Conservation (phyloP, 306 rosid genomes). For the Cucurbita argyrosperma region DNA sequence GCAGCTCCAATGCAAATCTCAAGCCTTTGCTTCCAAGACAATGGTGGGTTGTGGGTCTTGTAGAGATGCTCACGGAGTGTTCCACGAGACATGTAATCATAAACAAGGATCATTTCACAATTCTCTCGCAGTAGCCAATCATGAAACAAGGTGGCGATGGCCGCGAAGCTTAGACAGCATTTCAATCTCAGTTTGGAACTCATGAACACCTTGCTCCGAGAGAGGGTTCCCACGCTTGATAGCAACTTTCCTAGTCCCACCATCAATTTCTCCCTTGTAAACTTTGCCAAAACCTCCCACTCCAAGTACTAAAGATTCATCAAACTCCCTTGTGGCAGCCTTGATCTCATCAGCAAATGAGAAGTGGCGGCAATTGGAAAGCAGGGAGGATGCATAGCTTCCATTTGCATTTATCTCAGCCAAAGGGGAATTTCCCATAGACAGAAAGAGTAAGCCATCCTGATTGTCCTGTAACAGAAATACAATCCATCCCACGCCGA, state of each 20-base stretch:
- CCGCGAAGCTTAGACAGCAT: slow-evolving; percentile 99
- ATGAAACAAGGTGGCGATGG: slow-evolving; percentile 95
- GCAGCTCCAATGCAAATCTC: slow-evolving; percentile 99
- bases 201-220: slow-evolving; percentile 97
- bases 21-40: slow-evolving; percentile 99
- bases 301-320: slow-evolving; percentile 81
- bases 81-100: slow-evolving; percentile 89
- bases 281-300: slow-evolving; percentile 99
- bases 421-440: slow-evolving; percentile 87
- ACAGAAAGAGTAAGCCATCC: slow-evolving; percentile 98
- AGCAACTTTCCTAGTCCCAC: slow-evolving; percentile 69
- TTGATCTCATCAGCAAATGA: slow-evolving; percentile 92
- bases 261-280: slow-evolving; percentile 82
- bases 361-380: slow-evolving; percentile 91
- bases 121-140: slow-evolving; percentile 95
- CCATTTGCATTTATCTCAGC: slow-evolving; percentile 85
- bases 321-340: slow-evolving; percentile 82
- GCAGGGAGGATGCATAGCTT: slow-evolving; percentile 80
- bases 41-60: slow-evolving; percentile 92
- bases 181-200: slow-evolving; percentile 96
- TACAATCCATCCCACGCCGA: slow-evolving; percentile 46
- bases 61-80: slow-evolving; percentile 92
- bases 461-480: slow-evolving; percentile 82
- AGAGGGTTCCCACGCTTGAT: slow-evolving; percentile 95
- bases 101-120: slow-evolving; percentile 95